These are phyloP conservation scores for Candida loeiensis DNA, from an alignment of 805 yeast genomes.

Conservation along the genomic window DNA sequence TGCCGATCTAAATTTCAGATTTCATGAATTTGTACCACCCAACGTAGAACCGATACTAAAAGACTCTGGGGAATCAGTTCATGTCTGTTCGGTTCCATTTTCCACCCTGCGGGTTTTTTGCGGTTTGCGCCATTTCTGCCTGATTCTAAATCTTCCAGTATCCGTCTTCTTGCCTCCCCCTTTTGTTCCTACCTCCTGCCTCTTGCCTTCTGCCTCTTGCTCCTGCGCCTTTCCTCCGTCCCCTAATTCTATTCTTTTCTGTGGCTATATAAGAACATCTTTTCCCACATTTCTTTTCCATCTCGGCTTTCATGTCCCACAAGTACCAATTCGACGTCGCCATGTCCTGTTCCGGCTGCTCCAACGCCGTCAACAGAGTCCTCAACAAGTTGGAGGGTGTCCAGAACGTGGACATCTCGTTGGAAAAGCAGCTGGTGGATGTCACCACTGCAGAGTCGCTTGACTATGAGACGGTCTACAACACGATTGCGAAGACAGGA, in stretches of 20 bases:
- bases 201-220: too few species aligned
- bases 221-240: too few species aligned
- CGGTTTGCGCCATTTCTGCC: too few species aligned
- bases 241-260: background rate
- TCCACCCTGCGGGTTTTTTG: background rate
- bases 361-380: constrained; percentile 79
- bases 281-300: background rate
- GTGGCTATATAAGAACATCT: background rate
- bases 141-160: too few species aligned
- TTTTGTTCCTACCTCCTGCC: background rate
- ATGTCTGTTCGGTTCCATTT: background rate
- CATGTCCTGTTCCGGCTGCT: constrained; percentile 88
- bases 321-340: constrained; percentile 77
- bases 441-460: constrained; percentile 57
- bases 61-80: too few species aligned
- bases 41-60: too few species aligned
- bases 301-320: too few species aligned
- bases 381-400: constrained; percentile 72
- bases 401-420: constrained; percentile 63
- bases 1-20: too few species aligned
- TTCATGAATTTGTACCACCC: too few species aligned
- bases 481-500: constrained; percentile 85
- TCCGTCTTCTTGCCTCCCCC: too few species aligned
- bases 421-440: constrained; percentile 78
- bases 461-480: constrained; percentile 74